phyloP scores from a whole-genome alignment of 768 basidiomycete species.

The Mycena maculata region DNA sequence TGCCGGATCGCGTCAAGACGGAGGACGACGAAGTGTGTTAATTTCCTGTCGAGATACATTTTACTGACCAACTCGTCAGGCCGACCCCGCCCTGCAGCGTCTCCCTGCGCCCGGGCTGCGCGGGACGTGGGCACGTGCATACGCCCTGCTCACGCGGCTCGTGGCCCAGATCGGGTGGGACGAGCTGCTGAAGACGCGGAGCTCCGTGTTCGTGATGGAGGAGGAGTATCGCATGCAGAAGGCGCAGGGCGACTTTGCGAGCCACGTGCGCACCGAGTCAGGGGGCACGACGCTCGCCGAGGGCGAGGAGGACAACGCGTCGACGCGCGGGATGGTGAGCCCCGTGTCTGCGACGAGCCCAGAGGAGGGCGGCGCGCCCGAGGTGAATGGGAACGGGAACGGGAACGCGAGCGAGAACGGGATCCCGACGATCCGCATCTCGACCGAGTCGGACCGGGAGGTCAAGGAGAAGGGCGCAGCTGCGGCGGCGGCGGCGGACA shows the following conservation, averaged over 20 bases:
- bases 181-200: conserved; percentile 94
- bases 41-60: not conserved
- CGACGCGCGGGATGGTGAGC: conserved; percentile 68
- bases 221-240: conserved; percentile 99
- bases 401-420: conserved; percentile 40
- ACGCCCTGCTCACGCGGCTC: conserved; percentile 88
- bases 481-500: conserved; percentile 39
- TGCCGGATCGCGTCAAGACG: conserved; percentile 85
- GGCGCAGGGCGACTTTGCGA: conserved; percentile 73
- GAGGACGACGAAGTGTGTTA: conserved; percentile 82
- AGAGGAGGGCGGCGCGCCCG: conserved; percentile 42
- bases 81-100: conserved; percentile 93
- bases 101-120: conserved; percentile 93
- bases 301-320: conserved; percentile 67
- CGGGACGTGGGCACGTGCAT: conserved; percentile 97
- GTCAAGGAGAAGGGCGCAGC: conserved; percentile 53
- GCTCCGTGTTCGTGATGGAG: conserved; percentile 98
- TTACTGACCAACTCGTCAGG: conserved; percentile 55
- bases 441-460: conserved; percentile 71
- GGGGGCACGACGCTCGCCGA: conserved; percentile 43
- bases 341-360: conserved; percentile 34
- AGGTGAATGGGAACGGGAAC: conserved; percentile 33
- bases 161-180: conserved; percentile 99
- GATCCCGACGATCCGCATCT: conserved; percentile 80
- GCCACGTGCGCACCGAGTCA: conserved; percentile 43